Evolutionary conservation across 2,329 filamentous ascomycete genomes (phyloP).

Genomic region (Paraconiothyrium brasiliense): DNA sequence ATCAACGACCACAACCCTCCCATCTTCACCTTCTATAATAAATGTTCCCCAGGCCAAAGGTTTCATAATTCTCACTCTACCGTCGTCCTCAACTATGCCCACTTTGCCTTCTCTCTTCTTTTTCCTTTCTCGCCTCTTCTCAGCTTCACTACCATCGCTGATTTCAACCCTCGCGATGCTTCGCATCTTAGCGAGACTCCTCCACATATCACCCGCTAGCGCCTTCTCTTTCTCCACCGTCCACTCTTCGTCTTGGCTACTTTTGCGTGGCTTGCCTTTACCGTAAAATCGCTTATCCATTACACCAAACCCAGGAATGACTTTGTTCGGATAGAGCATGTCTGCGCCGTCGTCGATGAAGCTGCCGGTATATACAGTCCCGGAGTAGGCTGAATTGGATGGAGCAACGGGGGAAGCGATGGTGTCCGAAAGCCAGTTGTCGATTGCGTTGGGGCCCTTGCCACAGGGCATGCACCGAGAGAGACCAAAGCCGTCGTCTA

Average conservation of each 20-base stretch:
- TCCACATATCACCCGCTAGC: conserved; percentile 33
- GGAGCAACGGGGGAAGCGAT: conserved; percentile 4
- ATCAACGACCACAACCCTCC: conserved; percentile 41
- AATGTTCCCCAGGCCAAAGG: conserved; percentile 34
- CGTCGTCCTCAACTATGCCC: conserved; percentile 19
- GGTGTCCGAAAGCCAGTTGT: conserved; percentile 26
- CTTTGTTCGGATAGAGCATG: conserved; percentile 15
- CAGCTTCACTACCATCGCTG: conserved; percentile 3
- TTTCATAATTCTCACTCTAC: conserved; percentile 27
- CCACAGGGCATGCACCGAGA: conserved; percentile 25
- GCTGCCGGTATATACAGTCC: conserved; percentile 35
- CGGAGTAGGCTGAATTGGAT: background rate
- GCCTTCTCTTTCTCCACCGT: conserved; percentile 33
- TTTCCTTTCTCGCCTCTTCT: conserved; percentile 4
- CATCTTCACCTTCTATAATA: conserved; percentile 35
- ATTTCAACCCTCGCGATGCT: conserved; percentile 22
- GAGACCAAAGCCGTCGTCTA: conserved; percentile 37
- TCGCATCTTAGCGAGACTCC: conserved; percentile 26
- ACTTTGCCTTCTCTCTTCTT: background rate
- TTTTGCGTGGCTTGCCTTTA: conserved; percentile 18
- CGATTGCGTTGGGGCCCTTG: conserved; percentile 18
- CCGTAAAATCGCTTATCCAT: conserved; percentile 29
- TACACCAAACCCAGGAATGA: conserved; percentile 27
- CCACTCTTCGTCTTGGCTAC: conserved; percentile 21
- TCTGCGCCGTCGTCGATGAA: conserved; percentile 44